Base-by-base conservation (phyloP, 495 filamentous ascomycete genomes). In the Aspergillus kassunensis region DNA sequence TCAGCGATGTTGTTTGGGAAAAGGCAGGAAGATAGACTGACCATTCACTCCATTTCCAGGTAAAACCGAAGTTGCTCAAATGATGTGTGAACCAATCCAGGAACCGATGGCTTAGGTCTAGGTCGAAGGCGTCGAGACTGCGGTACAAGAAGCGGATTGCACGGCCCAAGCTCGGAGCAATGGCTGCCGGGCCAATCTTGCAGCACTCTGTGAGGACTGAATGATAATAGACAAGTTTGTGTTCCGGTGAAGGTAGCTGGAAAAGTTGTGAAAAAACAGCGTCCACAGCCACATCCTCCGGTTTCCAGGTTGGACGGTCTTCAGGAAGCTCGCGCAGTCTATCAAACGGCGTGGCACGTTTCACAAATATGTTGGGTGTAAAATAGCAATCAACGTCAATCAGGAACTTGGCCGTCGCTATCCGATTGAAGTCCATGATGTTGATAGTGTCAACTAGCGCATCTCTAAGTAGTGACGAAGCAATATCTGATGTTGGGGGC, bases 11-110 rank as follows among this genome's bases (percentile, higher is more conserved):
- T 36, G 18, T 34, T 9, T 9, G 12, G 4, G 25, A 9, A 4
- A 10, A 33, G 9, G 11, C 6, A 4, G 6, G 8, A 16, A 15
- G 10, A 39, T 43, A 27, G 23, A 66, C 77, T 67, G 63, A 84
- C 93, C 93, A 99, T 72, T 99, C 93, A 16, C 86, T 86, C 93
- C 93, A 99, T 71, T 97, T 97, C 93, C 93, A 99, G 3, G 95
- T 93, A 61, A 97, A 99, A 33, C 95, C 93, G 61, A 97, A 99
- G 71, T 99, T 99, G 68, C 90, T 96, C 58, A 99, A 66, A 73
- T 99, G 93, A 62, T 99, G 95, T 12, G 91, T 80, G 61, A 99
- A 99, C 93, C 93, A 99, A 65, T 97, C 93, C 62, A 95, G 75
- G 70, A 97, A 97, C 13, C 93, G 84, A 65, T 88, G 85, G 51